phyloP scores from a whole-genome alignment of 2,329 filamentous ascomycete species.

The Leptographium lundbergii region DNA sequence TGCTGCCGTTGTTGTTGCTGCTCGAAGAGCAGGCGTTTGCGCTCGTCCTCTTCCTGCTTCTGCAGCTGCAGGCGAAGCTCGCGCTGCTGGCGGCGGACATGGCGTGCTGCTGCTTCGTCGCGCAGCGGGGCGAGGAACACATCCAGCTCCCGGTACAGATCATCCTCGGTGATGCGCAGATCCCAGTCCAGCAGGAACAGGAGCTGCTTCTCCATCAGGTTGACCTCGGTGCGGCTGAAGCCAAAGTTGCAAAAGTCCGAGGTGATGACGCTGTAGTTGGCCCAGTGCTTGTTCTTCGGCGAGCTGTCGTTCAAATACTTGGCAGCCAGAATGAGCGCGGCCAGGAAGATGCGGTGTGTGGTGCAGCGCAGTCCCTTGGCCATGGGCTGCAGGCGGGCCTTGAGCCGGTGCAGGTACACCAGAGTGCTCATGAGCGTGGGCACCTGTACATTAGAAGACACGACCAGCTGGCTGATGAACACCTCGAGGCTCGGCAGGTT shows the following conservation, averaged over 20 bases:
- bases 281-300: conserved; percentile 99
- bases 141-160: conserved; percentile 79
- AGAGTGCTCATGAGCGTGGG: conserved; percentile 94
- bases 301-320: conserved; percentile 99
- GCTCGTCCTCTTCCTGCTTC: conserved; percentile 24
- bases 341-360: conserved; percentile 93
- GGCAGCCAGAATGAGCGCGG: conserved; percentile 70
- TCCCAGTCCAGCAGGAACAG: conserved; percentile 94
- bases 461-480: conserved; percentile 85
- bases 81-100: conserved; percentile 37
- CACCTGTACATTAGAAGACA: conserved; percentile 90
- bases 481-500: conserved; percentile 68
- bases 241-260: conserved; percentile 58
- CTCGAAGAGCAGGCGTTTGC: conserved; percentile 15
- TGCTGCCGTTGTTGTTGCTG: conserved; percentile 19
- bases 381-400: conserved; percentile 75
- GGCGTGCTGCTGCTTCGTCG: conserved; percentile 36
- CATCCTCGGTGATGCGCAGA: conserved; percentile 68
- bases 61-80: conserved; percentile 12
- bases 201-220: conserved; percentile 98
- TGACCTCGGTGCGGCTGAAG: conserved; percentile 91
- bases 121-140: conserved; percentile 81
- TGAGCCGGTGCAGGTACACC: conserved; percentile 81
- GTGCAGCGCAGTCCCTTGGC: conserved; percentile 95
- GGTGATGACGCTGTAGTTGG: conserved; percentile 74